Evolutionary conservation across 805 yeast species (phyloP).

Genomic region (Kodamaea leandrae): DNA sequence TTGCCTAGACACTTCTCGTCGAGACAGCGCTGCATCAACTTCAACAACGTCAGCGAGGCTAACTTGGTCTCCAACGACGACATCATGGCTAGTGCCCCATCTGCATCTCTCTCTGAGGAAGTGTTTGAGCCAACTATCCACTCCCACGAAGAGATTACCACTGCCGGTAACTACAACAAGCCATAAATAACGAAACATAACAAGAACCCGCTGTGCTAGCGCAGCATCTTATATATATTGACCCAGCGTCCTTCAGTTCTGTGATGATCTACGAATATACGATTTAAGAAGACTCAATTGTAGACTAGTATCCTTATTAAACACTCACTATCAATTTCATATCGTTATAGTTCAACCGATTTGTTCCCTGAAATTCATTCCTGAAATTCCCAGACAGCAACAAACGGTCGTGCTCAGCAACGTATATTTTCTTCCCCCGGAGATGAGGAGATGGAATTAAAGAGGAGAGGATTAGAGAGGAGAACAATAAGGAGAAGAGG

Average conservation of each 20-base stretch:
- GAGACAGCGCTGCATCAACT: conserved; percentile 33
- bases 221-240: conserved; percentile 4
- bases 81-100: conserved; percentile 19
- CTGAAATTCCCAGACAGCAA: no score
- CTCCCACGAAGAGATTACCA: conserved; percentile 41
- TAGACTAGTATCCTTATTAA: no score
- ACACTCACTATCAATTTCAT: no score
- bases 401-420: no score
- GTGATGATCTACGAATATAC: conserved; percentile 5
- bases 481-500: no score
- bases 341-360: no score
- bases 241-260: conserved; percentile 1
- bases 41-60: conserved; percentile 30
- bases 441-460: no score
- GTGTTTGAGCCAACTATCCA: conserved; percentile 39
- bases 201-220: neutral
- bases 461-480: no score
- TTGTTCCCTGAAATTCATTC: no score
- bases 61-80: conserved; percentile 37
- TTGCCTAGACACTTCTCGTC: conserved; percentile 34
- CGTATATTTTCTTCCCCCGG: no score
- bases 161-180: conserved; percentile 44
- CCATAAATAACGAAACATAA: conserved; percentile 11
- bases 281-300: no score
- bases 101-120: conserved; percentile 17